phyloP scores from a whole-genome alignment of 495 filamentous ascomycete genomes.

The Amphirosellinia nigrospora region DNA sequence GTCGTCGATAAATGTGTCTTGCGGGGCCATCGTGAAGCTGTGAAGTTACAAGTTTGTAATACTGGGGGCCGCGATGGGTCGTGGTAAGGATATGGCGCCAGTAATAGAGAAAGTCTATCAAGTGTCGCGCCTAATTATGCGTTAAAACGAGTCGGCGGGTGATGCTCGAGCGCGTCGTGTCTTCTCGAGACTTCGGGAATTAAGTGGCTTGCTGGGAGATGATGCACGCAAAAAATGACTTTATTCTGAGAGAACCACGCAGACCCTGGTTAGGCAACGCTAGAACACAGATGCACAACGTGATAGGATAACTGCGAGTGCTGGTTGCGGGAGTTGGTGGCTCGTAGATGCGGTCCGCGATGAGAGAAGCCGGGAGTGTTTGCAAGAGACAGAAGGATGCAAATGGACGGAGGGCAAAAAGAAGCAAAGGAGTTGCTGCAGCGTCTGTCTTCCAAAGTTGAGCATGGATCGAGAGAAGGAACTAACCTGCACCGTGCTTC shows the following conservation, averaged over 20 bases:
- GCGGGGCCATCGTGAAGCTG: slow-evolving; percentile 66
- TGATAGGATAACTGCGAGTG: neutral
- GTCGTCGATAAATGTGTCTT: slow-evolving; percentile 97
- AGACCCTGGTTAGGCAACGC: neutral
- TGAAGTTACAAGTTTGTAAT: slow-evolving; percentile 23
- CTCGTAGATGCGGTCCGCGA: neutral
- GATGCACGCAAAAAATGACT: slow-evolving; percentile 18
- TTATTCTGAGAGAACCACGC: slow-evolving; percentile 11
- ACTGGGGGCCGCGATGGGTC: slow-evolving; percentile 7
- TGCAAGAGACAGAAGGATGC: slow-evolving; percentile 15
- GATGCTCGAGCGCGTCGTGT: slow-evolving; percentile 33
- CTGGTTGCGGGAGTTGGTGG: neutral
- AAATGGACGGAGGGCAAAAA: slow-evolving; percentile 27
- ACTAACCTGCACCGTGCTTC: slow-evolving; percentile 25
- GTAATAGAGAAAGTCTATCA: neutral
- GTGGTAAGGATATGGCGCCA: slow-evolving; percentile 17
- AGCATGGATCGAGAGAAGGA: slow-evolving; percentile 19
- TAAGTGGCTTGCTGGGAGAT: slow-evolving; percentile 21
- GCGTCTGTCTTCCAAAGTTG: slow-evolving; percentile 16
- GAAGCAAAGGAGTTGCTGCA: slow-evolving; percentile 28
- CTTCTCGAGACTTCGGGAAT: slow-evolving; percentile 36
- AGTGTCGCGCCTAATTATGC: neutral
- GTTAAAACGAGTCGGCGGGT: neutral
- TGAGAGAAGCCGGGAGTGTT: slow-evolving; percentile 28
- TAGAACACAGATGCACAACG: slow-evolving; percentile 3